Conservation (phyloP, 2,329 filamentous ascomycete species). For the Talaromyces sp. region DNA sequence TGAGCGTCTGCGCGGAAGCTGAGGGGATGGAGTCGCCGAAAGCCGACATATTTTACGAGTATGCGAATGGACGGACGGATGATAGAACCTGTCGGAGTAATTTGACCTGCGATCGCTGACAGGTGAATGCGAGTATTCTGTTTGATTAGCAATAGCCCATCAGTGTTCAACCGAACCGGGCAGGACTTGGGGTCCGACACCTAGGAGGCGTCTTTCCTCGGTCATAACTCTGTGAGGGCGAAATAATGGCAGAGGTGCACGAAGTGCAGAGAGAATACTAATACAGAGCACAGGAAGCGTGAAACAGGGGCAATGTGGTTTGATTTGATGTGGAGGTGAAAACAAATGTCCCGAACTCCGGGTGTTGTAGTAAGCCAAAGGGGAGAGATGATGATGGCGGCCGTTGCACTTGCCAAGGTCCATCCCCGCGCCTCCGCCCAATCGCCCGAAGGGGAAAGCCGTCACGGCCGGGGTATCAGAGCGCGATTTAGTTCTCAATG, state of each 20-base stretch:
- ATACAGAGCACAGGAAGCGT: background rate
- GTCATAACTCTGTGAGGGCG: constrained; percentile 17
- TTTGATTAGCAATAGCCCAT: constrained; percentile 4
- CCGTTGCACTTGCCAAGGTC: constrained; percentile 6
- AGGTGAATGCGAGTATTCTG: background rate
- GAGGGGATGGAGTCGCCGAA: constrained; percentile 5
- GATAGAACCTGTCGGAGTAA: background rate
- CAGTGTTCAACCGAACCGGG: constrained; percentile 1
- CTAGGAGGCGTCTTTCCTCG: constrained; percentile 15
- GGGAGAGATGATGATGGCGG: background rate
- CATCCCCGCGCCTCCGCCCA: constrained; percentile 10
- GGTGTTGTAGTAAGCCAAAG: background rate
- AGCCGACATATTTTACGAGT: constrained; percentile 11
- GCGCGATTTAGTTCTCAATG: background rate
- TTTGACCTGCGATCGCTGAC: background rate
- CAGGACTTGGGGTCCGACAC: constrained; percentile 19
- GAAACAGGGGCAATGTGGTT: background rate
- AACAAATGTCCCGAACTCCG: background rate
- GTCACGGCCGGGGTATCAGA: background rate
- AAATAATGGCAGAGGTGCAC: background rate
- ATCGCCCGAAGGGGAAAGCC: constrained; percentile 1
- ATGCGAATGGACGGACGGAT: background rate
- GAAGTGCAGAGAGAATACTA: background rate
- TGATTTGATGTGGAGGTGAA: background rate
- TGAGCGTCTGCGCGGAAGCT: background rate